Evolutionary conservation across 1,139 yeast species (phyloP).

Genomic region (Geotrichum klebahnii): DNA sequence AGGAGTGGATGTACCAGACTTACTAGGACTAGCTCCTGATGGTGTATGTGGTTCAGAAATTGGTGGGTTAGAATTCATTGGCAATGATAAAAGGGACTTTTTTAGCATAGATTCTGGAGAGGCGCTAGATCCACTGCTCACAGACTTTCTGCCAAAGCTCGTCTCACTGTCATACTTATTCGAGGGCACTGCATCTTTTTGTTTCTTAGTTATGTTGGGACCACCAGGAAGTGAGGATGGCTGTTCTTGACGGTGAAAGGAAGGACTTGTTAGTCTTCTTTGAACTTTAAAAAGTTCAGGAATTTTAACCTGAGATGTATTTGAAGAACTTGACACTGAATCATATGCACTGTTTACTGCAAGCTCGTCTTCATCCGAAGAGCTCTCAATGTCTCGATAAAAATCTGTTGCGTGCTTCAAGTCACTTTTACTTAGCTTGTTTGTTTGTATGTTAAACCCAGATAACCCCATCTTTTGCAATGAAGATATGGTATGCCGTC

Average conservation of each 20-base stretch:
- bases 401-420: conserved; percentile 36
- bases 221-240: conserved; percentile 2
- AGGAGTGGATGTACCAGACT: conserved; percentile 12
- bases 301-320: background rate
- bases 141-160: background rate
- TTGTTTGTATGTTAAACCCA: conserved; percentile 62
- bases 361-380: conserved; percentile 24
- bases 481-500: conserved; percentile 38
- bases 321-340: conserved; percentile 12
- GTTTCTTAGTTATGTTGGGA: background rate
- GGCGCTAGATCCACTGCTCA: background rate
- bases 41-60: background rate
- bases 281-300: background rate
- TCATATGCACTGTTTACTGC: conserved; percentile 17
- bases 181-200: background rate
- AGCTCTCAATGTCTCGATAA: conserved; percentile 29
- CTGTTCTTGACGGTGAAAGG: background rate
- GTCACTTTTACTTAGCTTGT: conserved; percentile 42
- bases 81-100: background rate
- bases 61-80: background rate
- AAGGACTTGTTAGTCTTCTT: background rate
- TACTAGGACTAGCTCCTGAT: background rate
- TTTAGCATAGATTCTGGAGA: conserved; percentile 1
- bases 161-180: background rate
- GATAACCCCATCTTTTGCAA: conserved; percentile 68